Evolutionary conservation across 345 rosid genomes (phyloP).

Genomic region (Salix arbutifolia): DNA sequence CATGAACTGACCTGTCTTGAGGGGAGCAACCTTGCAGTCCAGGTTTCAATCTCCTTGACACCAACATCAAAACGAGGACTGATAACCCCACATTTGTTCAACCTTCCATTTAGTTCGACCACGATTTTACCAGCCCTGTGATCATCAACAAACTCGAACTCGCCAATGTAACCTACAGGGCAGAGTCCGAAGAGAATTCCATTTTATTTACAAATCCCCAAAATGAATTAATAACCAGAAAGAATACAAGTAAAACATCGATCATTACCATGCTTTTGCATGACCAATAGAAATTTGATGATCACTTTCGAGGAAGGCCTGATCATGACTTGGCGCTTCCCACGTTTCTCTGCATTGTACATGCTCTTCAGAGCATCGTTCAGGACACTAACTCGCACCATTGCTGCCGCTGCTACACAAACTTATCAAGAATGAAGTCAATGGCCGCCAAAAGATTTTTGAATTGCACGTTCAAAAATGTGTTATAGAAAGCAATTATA

Average conservation of each 20-base stretch:
- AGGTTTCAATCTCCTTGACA: conserved; percentile 31
- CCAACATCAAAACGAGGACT: conserved; percentile 34
- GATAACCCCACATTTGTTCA: conserved; percentile 34
- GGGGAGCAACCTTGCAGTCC: conserved; percentile 33
- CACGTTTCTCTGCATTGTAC: conserved; percentile 33
- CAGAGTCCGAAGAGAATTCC: neutral
- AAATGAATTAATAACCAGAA: neutral
- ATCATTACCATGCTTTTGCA: conserved; percentile 28
- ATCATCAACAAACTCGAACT: conserved; percentile 32
- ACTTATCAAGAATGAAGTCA: neutral
- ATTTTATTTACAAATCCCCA: neutral
- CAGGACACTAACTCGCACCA: conserved; percentile 32
- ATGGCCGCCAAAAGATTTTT: neutral
- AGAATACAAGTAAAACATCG: neutral
- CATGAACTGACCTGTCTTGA: conserved; percentile 26
- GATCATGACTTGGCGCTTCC: conserved; percentile 32
- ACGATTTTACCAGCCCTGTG: conserved; percentile 33
- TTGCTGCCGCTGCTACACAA: conserved; percentile 6
- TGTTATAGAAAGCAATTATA: too few species aligned
- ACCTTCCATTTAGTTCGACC: conserved; percentile 26
- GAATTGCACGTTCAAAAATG: neutral
- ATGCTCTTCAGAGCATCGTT: conserved; percentile 32
- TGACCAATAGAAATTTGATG: conserved; percentile 25
- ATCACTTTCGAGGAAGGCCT: conserved; percentile 34
- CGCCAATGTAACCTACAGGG: conserved; percentile 27